These are phyloP conservation scores for Myriosclerotinia duriaeana DNA, from an alignment of 2,329 filamentous ascomycete genomes.

Conservation along the genomic window DNA sequence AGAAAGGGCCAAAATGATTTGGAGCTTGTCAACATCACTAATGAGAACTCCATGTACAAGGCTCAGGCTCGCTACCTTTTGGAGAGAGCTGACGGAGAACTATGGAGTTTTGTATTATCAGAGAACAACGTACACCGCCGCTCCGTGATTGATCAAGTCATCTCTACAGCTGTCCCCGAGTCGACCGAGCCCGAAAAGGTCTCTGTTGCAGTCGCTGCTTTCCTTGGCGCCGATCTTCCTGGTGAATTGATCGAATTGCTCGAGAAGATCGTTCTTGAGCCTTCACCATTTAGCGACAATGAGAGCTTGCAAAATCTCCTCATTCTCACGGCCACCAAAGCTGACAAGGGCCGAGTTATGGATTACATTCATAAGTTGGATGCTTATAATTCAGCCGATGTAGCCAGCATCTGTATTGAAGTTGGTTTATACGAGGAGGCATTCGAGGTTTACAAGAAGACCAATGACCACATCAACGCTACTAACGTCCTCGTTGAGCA, in stretches of 20 bases:
- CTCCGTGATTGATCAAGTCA: conserved; percentile 93
- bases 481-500: conserved; percentile 93
- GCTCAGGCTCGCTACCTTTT: conserved; percentile 95
- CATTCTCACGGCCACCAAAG: conserved; percentile 94
- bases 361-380: conserved; percentile 93
- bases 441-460: conserved; percentile 98
- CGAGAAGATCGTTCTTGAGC: conserved; percentile 99
- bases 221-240: conserved; percentile 87
- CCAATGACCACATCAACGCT: conserved; percentile 81
- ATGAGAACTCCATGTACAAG: conserved; percentile 99
- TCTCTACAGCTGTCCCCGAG: conserved; percentile 89
- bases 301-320: conserved; percentile 93
- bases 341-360: conserved; percentile 91
- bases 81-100: conserved; percentile 82
- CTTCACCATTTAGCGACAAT: conserved; percentile 98
- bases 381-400: conserved; percentile 87
- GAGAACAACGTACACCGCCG: conserved; percentile 94
- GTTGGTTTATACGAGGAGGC: conserved; percentile 95
- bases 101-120: conserved; percentile 93
- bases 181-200: conserved; percentile 92
- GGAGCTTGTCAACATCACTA: conserved; percentile 95
- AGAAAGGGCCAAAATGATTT: conserved; percentile 96
- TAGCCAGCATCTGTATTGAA: conserved; percentile 88
- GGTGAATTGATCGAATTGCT: conserved; percentile 94
- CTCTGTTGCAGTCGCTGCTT: conserved; percentile 87